phyloP scores from a whole-genome alignment of 768 basidiomycete genomes.

The Boletus bicolor region DNA sequence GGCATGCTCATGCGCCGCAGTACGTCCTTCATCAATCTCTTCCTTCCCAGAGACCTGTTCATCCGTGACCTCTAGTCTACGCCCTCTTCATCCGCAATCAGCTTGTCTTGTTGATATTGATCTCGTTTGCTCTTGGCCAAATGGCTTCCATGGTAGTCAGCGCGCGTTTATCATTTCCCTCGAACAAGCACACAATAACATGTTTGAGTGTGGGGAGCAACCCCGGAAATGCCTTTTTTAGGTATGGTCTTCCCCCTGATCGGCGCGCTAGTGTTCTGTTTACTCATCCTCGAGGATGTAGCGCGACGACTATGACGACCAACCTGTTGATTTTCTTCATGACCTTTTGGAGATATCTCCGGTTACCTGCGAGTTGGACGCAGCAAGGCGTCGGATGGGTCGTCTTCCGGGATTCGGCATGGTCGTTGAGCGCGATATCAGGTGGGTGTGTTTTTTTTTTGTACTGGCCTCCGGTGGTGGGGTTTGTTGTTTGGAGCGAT shows the following conservation, averaged over 20 bases:
- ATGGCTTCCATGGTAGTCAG: slow-evolving; percentile 18
- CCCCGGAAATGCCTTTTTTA: slow-evolving; percentile 16
- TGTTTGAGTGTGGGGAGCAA: slow-evolving; percentile 15
- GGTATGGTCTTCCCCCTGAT: slow-evolving; percentile 4
- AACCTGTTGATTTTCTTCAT: slow-evolving; percentile 14
- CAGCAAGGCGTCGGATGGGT: background rate
- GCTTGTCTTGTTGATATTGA: slow-evolving; percentile 8
- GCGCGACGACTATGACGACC: slow-evolving; percentile 20
- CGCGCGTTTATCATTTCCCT: slow-evolving; percentile 8
- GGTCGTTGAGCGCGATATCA: slow-evolving; percentile 7
- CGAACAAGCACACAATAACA: slow-evolving; percentile 10
- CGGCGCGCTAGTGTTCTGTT: background rate
- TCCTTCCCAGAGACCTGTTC: background rate
- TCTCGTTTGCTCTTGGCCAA: slow-evolving; percentile 8
- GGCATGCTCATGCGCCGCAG: slow-evolving; percentile 16
- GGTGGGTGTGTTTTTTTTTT: slow-evolving; percentile 5
- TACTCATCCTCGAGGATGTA: background rate
- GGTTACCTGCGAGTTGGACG: slow-evolving; percentile 10
- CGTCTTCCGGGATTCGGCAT: slow-evolving; percentile 18
- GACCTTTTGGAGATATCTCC: slow-evolving; percentile 18
- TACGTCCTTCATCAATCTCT: slow-evolving; percentile 1
- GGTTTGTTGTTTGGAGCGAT: background rate
- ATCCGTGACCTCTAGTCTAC: slow-evolving; percentile 12
- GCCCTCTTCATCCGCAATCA: slow-evolving; percentile 13
- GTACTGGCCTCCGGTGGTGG: background rate